These are phyloP conservation scores for Xerocomus potaroensis DNA, from an alignment of 768 basidiomycete genomes.

Conservation along the genomic window DNA sequence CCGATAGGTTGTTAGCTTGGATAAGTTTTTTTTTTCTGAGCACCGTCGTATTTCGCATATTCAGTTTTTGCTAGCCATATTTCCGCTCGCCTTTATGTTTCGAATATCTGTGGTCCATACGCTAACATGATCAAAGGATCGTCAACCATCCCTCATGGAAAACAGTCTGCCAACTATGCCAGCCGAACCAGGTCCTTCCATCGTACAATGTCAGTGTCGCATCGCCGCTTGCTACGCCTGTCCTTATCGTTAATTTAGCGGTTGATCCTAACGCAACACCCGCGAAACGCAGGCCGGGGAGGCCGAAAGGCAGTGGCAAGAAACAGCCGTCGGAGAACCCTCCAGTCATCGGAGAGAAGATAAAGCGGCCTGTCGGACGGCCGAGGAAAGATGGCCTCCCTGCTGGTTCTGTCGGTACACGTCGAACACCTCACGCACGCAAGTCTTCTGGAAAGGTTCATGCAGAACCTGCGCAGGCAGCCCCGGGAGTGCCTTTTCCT, in stretches of 20 bases:
- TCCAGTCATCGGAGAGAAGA: slow-evolving; percentile 43
- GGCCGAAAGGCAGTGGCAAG: slow-evolving; percentile 79
- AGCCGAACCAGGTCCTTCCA: slow-evolving; percentile 24
- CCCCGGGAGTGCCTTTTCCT: slow-evolving; percentile 30
- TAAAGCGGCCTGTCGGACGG: slow-evolving; percentile 75
- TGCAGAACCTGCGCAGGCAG: slow-evolving; percentile 18
- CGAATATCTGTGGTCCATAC: slow-evolving; percentile 14
- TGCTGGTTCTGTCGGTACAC: slow-evolving; percentile 59
- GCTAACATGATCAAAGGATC: slow-evolving; percentile 27
- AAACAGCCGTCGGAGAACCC: slow-evolving; percentile 46
- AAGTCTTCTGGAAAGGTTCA: slow-evolving; percentile 33
- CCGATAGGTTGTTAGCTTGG: slow-evolving; percentile 28
- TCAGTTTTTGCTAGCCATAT: slow-evolving; percentile 31
- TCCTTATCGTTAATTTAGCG: slow-evolving; percentile 13
- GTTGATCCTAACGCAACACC: slow-evolving; percentile 32
- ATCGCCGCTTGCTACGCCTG: neutral
- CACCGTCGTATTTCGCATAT: slow-evolving; percentile 31
- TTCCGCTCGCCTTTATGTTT: slow-evolving; percentile 16
- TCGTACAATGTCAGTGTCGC: slow-evolving; percentile 22
- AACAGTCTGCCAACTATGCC: slow-evolving; percentile 23
- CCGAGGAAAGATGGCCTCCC: slow-evolving; percentile 81
- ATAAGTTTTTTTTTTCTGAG: slow-evolving; percentile 33
- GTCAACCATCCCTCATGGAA: slow-evolving; percentile 20
- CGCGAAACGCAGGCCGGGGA: slow-evolving; percentile 65
- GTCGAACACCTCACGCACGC: slow-evolving; percentile 39